Evolutionary conservation across 2,329 filamentous ascomycete species (phyloP), one percentile per base, ranked within the genome.

Genomic region (Botryosphaeria dothidea): DNA sequence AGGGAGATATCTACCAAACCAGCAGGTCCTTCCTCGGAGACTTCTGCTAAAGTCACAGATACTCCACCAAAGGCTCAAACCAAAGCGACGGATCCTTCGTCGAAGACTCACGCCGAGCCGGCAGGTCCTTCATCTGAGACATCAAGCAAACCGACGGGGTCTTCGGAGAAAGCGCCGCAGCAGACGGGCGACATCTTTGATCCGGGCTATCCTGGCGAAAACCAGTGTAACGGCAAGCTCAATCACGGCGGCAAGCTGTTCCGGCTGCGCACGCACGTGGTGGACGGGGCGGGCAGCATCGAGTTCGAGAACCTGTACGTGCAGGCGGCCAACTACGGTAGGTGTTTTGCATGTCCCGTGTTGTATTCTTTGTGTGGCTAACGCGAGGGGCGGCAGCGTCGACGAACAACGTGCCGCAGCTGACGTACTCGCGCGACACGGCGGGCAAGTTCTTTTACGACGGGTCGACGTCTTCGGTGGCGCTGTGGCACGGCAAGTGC

Each of bases 241-340:
- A 56, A 56, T 9, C 9, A 56, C 31, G n/a, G 27, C 9, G 51
- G 51, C 31, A 34, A 57, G 36, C 23, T 45, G 36, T 57, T 43
- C 36, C 36, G 36, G 54, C 36, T 57, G 54, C 54, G 54, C 54
- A 57, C 54, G 17, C 54, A 57, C 36, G 36, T 57, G 19, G 51
- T 38, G 21, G 3, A 9, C 3, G 54, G 54, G 4, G 36, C 21
- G 23, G 36, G 54, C 36, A 31, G 25, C 17, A 2, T 8, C 3
- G 54, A 57, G 36, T 57, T 57, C 9, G 54, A 57, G 54, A 57
- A 57, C 54, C 54, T 57, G 3, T 57, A 57, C 54, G 36, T 57
- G 3, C 36, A 43, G 25, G 23, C 15, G 36, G 21, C 54, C 13
- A 8, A 57, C 17, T 19, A 57, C 36, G 21, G 52, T 41, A n/a